Evolutionary conservation across 768 basidiomycete genomes (phyloP).

Genomic region (Kwoniella shandongensis): DNA sequence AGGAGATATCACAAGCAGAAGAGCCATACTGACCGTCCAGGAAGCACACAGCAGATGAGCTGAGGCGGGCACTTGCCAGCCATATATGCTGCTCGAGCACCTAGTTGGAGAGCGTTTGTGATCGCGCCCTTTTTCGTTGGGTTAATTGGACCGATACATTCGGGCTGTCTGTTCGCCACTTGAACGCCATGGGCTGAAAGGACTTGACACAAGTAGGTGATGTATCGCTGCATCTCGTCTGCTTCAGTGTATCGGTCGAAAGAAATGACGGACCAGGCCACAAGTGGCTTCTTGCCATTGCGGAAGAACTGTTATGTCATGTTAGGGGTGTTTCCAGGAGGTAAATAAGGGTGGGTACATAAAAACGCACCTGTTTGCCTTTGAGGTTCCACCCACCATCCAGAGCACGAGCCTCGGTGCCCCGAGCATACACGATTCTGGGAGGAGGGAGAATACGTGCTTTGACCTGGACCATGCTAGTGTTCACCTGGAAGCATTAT

Average conservation of each 20-base stretch:
- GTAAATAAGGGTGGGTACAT: background rate
- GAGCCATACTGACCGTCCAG: conserved; percentile 35
- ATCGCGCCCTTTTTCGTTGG: conserved; percentile 20
- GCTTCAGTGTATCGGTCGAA: conserved; percentile 40
- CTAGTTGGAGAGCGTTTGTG: conserved; percentile 27
- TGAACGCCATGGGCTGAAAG: conserved; percentile 32
- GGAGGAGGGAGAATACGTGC: conserved; percentile 50
- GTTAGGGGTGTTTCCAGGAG: background rate
- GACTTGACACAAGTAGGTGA: conserved; percentile 25
- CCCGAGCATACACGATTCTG: conserved; percentile 33
- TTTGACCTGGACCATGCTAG: conserved; percentile 34
- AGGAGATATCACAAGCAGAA: background rate
- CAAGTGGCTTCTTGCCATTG: conserved; percentile 35
- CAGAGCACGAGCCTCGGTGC: conserved; percentile 16
- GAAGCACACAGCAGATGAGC: conserved; percentile 46
- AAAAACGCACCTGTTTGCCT: conserved; percentile 36
- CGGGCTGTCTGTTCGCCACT: conserved; percentile 34
- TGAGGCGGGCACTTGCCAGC: conserved; percentile 42
- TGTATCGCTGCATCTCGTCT: conserved; percentile 42
- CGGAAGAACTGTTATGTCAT: conserved; percentile 29
- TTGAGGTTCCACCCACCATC: conserved; percentile 49
- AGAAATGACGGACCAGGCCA: conserved; percentile 46
- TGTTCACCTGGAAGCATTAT: conserved; percentile 30
- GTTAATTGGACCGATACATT: conserved; percentile 36
- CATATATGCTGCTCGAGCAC: conserved; percentile 39